phyloP scores from a whole-genome alignment of 1,284 basidiomycete species.

The Cryptococcus sp. region DNA sequence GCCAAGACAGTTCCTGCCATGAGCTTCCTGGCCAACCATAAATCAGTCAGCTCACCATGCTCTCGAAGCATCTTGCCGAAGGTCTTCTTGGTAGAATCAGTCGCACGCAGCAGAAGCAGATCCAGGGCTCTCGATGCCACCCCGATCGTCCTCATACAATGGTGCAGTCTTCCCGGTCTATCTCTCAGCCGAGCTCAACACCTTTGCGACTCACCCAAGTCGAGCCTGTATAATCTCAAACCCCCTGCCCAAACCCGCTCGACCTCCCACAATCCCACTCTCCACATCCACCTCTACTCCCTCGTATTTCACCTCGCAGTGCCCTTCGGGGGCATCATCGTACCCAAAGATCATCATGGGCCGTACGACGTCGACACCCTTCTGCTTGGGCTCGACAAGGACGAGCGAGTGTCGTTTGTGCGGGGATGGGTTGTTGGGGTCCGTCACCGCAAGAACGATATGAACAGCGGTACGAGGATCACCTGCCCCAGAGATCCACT shows the following conservation, averaged over 20 bases:
- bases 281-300: slow-evolving; percentile 77
- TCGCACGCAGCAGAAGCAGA: slow-evolving; percentile 83
- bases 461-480: slow-evolving; percentile 86
- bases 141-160: slow-evolving; percentile 97
- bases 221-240: slow-evolving; percentile 98
- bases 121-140: slow-evolving; percentile 79
- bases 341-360: slow-evolving; percentile 91
- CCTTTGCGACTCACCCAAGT: slow-evolving; percentile 63
- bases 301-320: slow-evolving; percentile 91
- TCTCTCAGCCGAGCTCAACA: slow-evolving; percentile 8
- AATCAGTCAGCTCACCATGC: slow-evolving; percentile 62
- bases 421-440: slow-evolving; percentile 40
- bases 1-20: slow-evolving; percentile 71
- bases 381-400: slow-evolving; percentile 78
- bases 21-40: background rate
- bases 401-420: slow-evolving; percentile 91
- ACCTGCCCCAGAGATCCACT: slow-evolving; percentile 95
- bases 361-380: slow-evolving; percentile 82
- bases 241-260: slow-evolving; percentile 70
- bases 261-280: slow-evolving; percentile 62
- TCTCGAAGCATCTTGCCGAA: slow-evolving; percentile 89
- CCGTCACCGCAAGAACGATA: slow-evolving; percentile 68
- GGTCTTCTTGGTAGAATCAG: slow-evolving; percentile 81
- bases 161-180: slow-evolving; percentile 91
- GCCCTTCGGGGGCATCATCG: slow-evolving; percentile 91